phyloP scores from a whole-genome alignment of 441 rosid genomes.

The Aquilaria agallochum region DNA sequence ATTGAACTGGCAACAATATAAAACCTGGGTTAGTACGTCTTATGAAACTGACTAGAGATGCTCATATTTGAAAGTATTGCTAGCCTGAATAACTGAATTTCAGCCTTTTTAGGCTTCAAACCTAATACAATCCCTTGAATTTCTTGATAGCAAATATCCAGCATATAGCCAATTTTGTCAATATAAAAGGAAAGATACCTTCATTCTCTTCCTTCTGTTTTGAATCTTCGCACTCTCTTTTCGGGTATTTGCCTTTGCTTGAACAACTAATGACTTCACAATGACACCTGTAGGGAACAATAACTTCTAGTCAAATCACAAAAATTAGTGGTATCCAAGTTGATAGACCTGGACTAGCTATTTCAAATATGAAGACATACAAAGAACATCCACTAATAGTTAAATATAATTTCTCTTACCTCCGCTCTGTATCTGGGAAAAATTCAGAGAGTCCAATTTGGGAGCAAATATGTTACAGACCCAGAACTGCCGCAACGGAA shows the following conservation, averaged over 20 bases:
- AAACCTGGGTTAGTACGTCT: slow-evolving; percentile 4
- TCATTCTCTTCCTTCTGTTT: slow-evolving; percentile 58
- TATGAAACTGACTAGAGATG: slow-evolving; percentile 1
- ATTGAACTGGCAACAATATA: slow-evolving; percentile 48
- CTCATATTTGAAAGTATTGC: background rate
- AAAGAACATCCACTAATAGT: background rate
- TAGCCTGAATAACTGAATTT: background rate
- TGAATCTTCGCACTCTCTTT: slow-evolving; percentile 61
- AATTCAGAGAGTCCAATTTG: slow-evolving; percentile 22
- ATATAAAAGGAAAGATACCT: slow-evolving; percentile 34
- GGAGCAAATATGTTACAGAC: slow-evolving; percentile 36
- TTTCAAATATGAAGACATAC: background rate
- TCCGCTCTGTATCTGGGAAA: slow-evolving; percentile 23
- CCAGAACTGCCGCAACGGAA: slow-evolving; percentile 28
- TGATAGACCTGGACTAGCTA: no score
- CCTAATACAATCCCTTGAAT: background rate
- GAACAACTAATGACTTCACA: slow-evolving; percentile 32
- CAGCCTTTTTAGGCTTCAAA: background rate
- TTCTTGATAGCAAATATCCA: background rate
- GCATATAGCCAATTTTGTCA: background rate
- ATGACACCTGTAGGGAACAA: slow-evolving; percentile 21
- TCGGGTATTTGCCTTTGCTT: slow-evolving; percentile 43
- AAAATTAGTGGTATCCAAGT: background rate
- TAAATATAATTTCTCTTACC: slow-evolving; percentile 31
- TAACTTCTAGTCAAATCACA: slow-evolving; percentile 2